Conservation (phyloP, 106 monocot genomes). For the Allium sativum region DNA sequence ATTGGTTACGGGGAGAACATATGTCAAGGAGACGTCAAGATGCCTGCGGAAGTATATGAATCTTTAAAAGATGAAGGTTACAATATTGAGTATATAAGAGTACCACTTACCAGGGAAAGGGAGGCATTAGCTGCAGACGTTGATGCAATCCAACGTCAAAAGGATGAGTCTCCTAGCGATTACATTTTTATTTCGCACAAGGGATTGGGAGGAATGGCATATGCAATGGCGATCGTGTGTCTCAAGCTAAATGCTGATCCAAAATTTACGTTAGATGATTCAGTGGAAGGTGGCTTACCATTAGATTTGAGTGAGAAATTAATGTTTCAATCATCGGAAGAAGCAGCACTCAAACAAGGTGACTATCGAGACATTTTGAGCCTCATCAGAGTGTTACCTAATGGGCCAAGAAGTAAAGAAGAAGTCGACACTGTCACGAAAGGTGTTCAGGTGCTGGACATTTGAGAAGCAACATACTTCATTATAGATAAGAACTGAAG, state of each 20-base stretch:
- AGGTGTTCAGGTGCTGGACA: slow-evolving; percentile 89
- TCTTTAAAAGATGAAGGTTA: slow-evolving; percentile 60
- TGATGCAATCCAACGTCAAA: slow-evolving; percentile 76
- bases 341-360: slow-evolving; percentile 67
- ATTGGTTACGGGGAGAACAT: slow-evolving; percentile 88
- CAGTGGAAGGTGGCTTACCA: slow-evolving; percentile 15
- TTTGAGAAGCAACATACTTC: slow-evolving; percentile 73
- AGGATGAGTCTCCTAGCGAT: slow-evolving; percentile 47
- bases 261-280: slow-evolving; percentile 25
- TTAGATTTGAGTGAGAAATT: slow-evolving; percentile 7
- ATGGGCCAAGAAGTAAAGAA: slow-evolving; percentile 83
- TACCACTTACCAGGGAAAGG: slow-evolving; percentile 93
- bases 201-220: slow-evolving; percentile 80
- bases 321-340: slow-evolving; percentile 21
- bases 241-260: slow-evolving; percentile 57
- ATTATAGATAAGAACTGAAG: slow-evolving; percentile 60
- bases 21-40: slow-evolving; percentile 50
- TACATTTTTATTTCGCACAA: slow-evolving; percentile 92
- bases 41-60: slow-evolving; percentile 75
- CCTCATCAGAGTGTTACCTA: slow-evolving; percentile 75
- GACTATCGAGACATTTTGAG: slow-evolving; percentile 94
- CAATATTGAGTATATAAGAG: slow-evolving; percentile 62
- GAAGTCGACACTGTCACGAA: slow-evolving; percentile 80
- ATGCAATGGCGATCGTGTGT: slow-evolving; percentile 96
- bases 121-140: slow-evolving; percentile 82